Conservation (phyloP, 2,329 filamentous ascomycete genomes). For the Rhynchosporium agropyri region DNA sequence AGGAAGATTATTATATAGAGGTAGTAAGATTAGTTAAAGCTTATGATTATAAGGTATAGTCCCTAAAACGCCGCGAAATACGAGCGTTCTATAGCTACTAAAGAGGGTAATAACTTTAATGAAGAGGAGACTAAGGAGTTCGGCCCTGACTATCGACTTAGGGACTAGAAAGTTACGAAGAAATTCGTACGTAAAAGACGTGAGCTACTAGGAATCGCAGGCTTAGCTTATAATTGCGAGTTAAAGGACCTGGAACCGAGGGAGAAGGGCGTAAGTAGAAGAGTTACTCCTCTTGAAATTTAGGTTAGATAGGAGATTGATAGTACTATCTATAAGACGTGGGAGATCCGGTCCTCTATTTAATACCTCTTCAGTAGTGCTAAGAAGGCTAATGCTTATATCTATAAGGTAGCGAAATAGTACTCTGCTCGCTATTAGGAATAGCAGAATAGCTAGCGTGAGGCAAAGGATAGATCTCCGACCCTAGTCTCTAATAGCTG, state of each 20-base stretch:
- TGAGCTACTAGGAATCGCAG: constrained; percentile 1
- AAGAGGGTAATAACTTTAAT: neutral
- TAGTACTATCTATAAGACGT: neutral
- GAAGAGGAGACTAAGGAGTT: constrained; percentile 1
- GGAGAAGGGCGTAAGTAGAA: constrained; percentile 7
- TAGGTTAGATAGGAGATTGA: constrained; percentile 1
- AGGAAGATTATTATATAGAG: neutral
- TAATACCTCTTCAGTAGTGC: neutral
- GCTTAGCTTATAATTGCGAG: constrained; percentile 4
- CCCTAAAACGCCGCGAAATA: constrained; percentile 9
- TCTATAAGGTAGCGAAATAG: constrained; percentile 2
- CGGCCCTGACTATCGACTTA: neutral
- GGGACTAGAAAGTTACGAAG: neutral
- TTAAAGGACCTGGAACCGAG: constrained; percentile 4
- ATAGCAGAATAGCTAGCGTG: neutral
- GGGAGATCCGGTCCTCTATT: neutral
- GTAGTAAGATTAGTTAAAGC: constrained; percentile 3
- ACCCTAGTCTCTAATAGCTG: neutral
- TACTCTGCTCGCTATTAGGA: neutral
- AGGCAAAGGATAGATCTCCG: constrained; percentile 3
- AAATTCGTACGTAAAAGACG: constrained; percentile 7
- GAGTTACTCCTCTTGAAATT: constrained; percentile 11
- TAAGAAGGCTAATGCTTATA: constrained; percentile 4
- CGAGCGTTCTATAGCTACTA: neutral
- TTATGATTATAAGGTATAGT: constrained; percentile 5